Percentiles rank a stretch among this genome's conserved stretches.
Conservation (phyloP, 2,329 filamentous ascomycete species). For the Aspergillus fructus region DNA sequence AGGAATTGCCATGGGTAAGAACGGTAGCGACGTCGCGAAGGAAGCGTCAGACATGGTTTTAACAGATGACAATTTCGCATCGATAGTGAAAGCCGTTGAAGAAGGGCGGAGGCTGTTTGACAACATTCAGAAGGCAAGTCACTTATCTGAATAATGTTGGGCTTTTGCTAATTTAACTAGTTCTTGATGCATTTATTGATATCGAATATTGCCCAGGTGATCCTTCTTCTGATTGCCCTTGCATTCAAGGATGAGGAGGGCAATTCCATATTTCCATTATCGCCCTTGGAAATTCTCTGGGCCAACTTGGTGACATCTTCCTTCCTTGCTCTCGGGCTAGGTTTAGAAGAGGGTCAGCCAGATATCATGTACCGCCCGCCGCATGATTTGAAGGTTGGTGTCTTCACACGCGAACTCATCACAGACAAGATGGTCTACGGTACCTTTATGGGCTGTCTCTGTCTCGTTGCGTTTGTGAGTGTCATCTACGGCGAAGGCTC, state of each 20-base stretch:
- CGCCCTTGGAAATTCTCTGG: slow-evolving; percentile 84
- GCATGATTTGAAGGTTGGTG: slow-evolving; percentile 54
- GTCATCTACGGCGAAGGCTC: slow-evolving; percentile 38
- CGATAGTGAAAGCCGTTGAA: slow-evolving; percentile 60
- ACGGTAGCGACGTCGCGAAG: slow-evolving; percentile 61
- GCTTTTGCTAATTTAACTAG: slow-evolving; percentile 33
- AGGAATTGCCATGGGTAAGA: slow-evolving; percentile 62
- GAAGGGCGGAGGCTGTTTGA: slow-evolving; percentile 62
- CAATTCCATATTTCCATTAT: slow-evolving; percentile 79
- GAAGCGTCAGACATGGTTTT: slow-evolving; percentile 60
- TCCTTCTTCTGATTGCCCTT: slow-evolving; percentile 75
- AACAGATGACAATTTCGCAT: slow-evolving; percentile 55
- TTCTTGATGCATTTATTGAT: slow-evolving; percentile 77
- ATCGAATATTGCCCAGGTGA: slow-evolving; percentile 81
- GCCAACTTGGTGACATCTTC: slow-evolving; percentile 89
- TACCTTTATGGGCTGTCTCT: slow-evolving; percentile 48
- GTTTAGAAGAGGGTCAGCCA: slow-evolving; percentile 70
- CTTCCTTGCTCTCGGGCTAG: slow-evolving; percentile 81
- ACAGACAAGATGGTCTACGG: slow-evolving; percentile 44
- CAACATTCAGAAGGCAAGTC: slow-evolving; percentile 52
- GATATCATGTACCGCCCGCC: slow-evolving; percentile 81
- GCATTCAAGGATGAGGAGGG: slow-evolving; percentile 71
- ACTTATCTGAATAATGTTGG: background rate
- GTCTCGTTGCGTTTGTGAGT: slow-evolving; percentile 39
- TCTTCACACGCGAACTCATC: slow-evolving; percentile 43